A percentile compares a stretch with the other conserved stretches of the same genome.
Evolutionary conservation across 495 filamentous ascomycete species (phyloP).

Genomic region (Durotheca rogersii): DNA sequence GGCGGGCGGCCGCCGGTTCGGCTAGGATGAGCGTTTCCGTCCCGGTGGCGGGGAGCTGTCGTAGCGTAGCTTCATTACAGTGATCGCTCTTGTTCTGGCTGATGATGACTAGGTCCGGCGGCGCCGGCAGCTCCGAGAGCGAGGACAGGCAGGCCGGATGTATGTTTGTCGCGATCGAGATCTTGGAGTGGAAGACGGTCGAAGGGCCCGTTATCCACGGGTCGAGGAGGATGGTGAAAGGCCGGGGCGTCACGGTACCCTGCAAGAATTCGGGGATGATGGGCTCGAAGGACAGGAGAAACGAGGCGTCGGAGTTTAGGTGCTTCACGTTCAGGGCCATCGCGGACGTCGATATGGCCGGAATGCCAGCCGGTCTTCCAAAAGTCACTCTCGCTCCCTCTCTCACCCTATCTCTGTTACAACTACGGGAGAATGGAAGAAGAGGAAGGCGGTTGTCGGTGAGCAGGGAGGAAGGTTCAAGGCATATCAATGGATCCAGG

Average conservation of each 20-base stretch:
- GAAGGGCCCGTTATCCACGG: conserved; percentile 68
- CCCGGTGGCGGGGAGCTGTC: conserved; percentile 54
- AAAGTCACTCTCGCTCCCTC: no score
- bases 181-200: conserved; percentile 60
- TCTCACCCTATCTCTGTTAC: no score
- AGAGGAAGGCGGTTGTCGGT: background rate
- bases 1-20: conserved; percentile 59
- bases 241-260: conserved; percentile 39
- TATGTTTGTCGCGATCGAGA: conserved; percentile 58
- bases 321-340: conserved; percentile 69
- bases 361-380: conserved; percentile 11
- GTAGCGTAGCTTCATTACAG: conserved; percentile 66
- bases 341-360: background rate
- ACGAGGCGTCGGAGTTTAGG: conserved; percentile 70
- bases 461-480: conserved; percentile 10
- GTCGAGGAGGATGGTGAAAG: conserved; percentile 68
- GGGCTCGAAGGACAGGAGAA: conserved; percentile 65
- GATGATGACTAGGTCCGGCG: conserved; percentile 64
- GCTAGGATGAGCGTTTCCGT: conserved; percentile 62
- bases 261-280: conserved; percentile 34
- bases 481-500: background rate
- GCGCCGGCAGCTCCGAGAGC: conserved; percentile 57
- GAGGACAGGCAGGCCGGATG: conserved; percentile 58
- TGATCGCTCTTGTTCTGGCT: conserved; percentile 72
- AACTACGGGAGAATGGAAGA: no score